Percentiles rank a stretch among this genome's conserved stretches.
Evolutionary conservation across 2,329 filamentous ascomycete genomes (phyloP).

Genomic region (Aureobasidium subglaciale): DNA sequence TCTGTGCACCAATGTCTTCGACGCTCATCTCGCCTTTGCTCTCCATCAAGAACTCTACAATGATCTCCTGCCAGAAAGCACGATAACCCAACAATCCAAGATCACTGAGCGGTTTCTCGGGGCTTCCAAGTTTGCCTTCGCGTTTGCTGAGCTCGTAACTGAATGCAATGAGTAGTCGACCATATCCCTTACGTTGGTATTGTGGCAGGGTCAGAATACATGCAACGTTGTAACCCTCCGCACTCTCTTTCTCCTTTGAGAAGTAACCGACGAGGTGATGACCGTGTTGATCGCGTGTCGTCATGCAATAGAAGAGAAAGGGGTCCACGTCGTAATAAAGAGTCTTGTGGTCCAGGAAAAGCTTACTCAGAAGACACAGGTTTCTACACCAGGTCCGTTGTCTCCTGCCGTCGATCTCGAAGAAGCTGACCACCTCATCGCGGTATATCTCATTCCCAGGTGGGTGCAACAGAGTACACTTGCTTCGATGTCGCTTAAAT

Average conservation of each 20-base stretch:
- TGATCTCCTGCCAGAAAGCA: constrained; percentile 95
- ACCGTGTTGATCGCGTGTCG: constrained; percentile 76
- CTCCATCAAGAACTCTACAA: constrained; percentile 77
- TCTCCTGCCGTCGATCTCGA: constrained; percentile 90
- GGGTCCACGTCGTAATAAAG: constrained; percentile 99
- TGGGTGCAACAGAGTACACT: constrained; percentile 86
- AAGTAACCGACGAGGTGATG: constrained; percentile 99
- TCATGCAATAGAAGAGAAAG: constrained; percentile 98
- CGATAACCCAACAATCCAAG: constrained; percentile 87
- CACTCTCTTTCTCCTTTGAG: constrained; percentile 95
- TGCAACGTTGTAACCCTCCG: constrained; percentile 94
- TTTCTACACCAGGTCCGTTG: constrained; percentile 97
- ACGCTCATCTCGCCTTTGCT: constrained; percentile 66
- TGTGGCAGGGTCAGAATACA: constrained; percentile 96
- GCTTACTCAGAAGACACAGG: constrained; percentile 85
- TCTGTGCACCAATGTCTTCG: constrained; percentile 68
- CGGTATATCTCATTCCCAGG: constrained; percentile 98
- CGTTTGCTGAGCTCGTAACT: constrained; percentile 95
- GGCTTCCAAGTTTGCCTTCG: constrained; percentile 89
- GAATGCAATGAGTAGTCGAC: constrained; percentile 89
- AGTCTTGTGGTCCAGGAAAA: constrained; percentile 96
- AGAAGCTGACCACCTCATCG: constrained; percentile 88
- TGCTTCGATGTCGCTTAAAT: constrained; percentile 77
- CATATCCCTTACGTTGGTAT: constrained; percentile 91
- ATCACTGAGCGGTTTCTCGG: constrained; percentile 94